These are phyloP conservation scores for Diplotaxis tenuifolia DNA, from an alignment of 345 rosid genomes.

Conservation along the genomic window DNA sequence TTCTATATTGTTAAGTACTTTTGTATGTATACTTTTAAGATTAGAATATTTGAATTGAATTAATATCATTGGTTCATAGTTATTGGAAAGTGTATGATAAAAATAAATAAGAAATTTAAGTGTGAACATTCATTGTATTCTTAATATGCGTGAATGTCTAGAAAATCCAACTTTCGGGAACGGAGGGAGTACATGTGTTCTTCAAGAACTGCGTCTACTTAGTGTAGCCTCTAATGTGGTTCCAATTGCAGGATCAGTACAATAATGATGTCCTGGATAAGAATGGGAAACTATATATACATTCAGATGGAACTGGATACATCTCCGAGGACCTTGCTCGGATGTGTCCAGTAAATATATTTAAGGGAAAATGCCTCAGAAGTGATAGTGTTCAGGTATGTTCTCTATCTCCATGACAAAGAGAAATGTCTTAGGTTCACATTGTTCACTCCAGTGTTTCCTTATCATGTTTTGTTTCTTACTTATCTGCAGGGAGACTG, in stretches of 20 bases:
- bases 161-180: no score
- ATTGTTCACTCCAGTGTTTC: background rate
- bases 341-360: slow-evolving; percentile 49
- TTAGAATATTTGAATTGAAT: no score
- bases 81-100: no score
- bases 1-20: no score
- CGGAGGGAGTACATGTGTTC: background rate
- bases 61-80: no score
- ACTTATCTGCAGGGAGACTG: background rate
- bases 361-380: slow-evolving; percentile 32
- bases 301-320: slow-evolving; percentile 85
- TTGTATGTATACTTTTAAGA: no score
- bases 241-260: slow-evolving; percentile 47
- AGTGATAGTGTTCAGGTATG: slow-evolving; percentile 20
- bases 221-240: background rate
- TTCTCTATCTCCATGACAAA: background rate
- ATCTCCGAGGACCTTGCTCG: slow-evolving; percentile 76
- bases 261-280: slow-evolving; percentile 37
- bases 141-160: no score
- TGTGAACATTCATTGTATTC: no score
- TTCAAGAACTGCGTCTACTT: background rate
- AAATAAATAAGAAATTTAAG: no score
- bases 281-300: slow-evolving; percentile 45
- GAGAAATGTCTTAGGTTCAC: background rate
- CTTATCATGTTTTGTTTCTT: background rate